phyloP scores from a whole-genome alignment of 2,329 filamentous ascomycete genomes.

The Alternaria viburni region DNA sequence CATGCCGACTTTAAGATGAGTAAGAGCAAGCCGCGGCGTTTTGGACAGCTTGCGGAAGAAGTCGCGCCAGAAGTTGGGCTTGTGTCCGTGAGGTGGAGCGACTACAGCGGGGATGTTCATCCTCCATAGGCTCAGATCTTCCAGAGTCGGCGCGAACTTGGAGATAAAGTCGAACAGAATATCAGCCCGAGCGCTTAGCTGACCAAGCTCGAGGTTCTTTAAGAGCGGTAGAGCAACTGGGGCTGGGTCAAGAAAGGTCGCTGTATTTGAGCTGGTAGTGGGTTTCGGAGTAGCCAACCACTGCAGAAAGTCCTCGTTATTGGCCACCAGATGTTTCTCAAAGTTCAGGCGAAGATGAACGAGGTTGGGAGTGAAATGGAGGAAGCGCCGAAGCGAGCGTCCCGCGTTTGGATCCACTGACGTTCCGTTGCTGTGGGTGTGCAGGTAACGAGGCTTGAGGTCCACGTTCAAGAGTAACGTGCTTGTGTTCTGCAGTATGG shows the following conservation, averaged over 20 bases:
- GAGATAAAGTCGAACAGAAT: constrained; percentile 17
- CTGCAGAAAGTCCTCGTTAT: constrained; percentile 42
- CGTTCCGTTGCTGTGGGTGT: constrained; percentile 21
- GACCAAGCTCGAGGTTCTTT: constrained; percentile 33
- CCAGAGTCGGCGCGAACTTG: constrained; percentile 56
- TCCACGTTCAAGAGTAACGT: constrained; percentile 53
- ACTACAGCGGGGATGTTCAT: constrained; percentile 35
- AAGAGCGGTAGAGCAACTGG: constrained; percentile 22
- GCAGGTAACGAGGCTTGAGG: constrained; percentile 1
- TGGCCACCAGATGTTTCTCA: constrained; percentile 18
- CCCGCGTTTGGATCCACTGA: constrained; percentile 1
- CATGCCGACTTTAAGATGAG: constrained; percentile 22
- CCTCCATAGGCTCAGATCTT: constrained; percentile 56
- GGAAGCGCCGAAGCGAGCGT: constrained; percentile 46
- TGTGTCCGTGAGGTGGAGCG: constrained; percentile 5
- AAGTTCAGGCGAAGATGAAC: constrained; percentile 63
- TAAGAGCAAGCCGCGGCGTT: constrained; percentile 18
- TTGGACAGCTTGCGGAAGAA: constrained; percentile 21
- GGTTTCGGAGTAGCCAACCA: constrained; percentile 40
- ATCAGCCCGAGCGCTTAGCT: constrained; percentile 13
- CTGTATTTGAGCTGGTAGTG: not conserved
- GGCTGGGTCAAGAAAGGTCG: constrained; percentile 5
- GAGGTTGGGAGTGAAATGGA: constrained; percentile 53
- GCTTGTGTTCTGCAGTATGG: constrained; percentile 56
- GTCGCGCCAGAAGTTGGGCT: constrained; percentile 26